Evolutionary conservation across 1,284 basidiomycete genomes (phyloP), one percentile per base, ranked within the genome.

Genomic region (Chalciporus sp.): DNA sequence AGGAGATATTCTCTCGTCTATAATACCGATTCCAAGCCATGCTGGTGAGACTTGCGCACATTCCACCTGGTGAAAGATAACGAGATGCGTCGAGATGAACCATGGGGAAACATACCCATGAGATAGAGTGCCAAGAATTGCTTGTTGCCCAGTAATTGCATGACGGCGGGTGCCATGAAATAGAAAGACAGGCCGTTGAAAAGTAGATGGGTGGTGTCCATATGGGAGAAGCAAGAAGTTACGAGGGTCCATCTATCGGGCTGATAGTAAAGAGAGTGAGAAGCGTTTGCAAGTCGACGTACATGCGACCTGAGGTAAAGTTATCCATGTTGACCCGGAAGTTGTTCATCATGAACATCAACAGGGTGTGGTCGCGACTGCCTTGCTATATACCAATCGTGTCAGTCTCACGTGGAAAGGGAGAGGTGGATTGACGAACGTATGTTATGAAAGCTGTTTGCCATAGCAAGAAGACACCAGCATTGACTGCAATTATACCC

Each of bases 171-270:
- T 1, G 88, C 89, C 75, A 94, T 83, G 72, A 92, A 94, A 66
- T 81, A 92, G 64, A 89, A 88, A 0, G 88, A 85, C 59, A 94
- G 78, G 45, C 84, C 84, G 67, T 96, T 96, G 68, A 95, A 74
- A 27, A 90, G 63, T 33, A 94, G 82, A 67, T 96, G 94, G 0
- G 67, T 61, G 10, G 78, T 55, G 23, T 77, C 75, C 58, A 77
- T 72, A 64, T 95, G 92, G 2, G 87, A 94, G 75, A 95, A 94
- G 55, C 77, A 80, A 26, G 80, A 73, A 0, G 92, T 93, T 19
- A 95, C 58, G 27, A 90, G 72, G 0, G 92, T 94, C 90, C 92
- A 95, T 69, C 92, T 94, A 52, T 5, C 19, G 8, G 33, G 2
- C 48, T 4, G 54, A 53, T 35, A 39, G 51, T 29, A 4, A 57